A percentile compares a stretch with the other conserved stretches of the same genome.
These are phyloP conservation scores for Microbotryomycetes sp. DNA, from an alignment of 1,284 basidiomycete genomes.

Conservation along the genomic window DNA sequence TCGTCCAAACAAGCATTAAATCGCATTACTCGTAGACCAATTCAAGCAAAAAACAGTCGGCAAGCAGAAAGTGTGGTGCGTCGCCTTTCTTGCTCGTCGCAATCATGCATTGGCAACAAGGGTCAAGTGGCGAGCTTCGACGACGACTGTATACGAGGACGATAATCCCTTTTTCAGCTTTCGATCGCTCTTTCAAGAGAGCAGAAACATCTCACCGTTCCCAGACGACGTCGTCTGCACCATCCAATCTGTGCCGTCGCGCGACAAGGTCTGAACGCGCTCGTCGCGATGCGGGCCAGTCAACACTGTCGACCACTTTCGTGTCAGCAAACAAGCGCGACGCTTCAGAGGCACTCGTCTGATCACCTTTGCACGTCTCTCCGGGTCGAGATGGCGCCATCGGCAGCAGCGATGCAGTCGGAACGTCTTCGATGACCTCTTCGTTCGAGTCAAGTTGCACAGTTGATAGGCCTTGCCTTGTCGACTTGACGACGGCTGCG, in stretches of 20 bases:
- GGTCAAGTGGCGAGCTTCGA: too few relatives aligned
- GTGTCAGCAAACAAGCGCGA: conserved; percentile 3
- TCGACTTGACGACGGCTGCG: conserved; percentile 14
- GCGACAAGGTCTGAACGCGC: conserved; percentile 15
- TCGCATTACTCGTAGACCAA: too few relatives aligned
- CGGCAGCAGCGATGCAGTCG: conserved; percentile 12
- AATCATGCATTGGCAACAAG: too few relatives aligned
- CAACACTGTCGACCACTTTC: conserved; percentile 18
- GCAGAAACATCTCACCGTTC: background rate
- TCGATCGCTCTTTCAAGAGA: too few relatives aligned
- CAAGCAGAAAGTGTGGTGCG: too few relatives aligned
- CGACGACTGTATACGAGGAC: too few relatives aligned
- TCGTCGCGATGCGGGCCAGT: conserved; percentile 28
- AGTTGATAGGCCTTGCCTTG: conserved; percentile 2
- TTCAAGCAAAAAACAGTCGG: too few relatives aligned
- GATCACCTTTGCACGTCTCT: conserved; percentile 21
- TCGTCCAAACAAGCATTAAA: too few relatives aligned
- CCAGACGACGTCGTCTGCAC: conserved; percentile 7
- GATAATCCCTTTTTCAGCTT: too few relatives aligned
- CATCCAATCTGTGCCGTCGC: conserved; percentile 34
- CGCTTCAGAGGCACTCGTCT: background rate
- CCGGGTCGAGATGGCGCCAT: conserved; percentile 23
- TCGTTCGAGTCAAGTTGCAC: conserved; percentile 20
- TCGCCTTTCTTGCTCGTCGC: too few relatives aligned
- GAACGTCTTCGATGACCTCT: conserved; percentile 21